Percentiles rank a stretch among this genome's conserved stretches.
phyloP scores from a whole-genome alignment of 2,329 filamentous ascomycete genomes.

The Escovopsis sp. region DNA sequence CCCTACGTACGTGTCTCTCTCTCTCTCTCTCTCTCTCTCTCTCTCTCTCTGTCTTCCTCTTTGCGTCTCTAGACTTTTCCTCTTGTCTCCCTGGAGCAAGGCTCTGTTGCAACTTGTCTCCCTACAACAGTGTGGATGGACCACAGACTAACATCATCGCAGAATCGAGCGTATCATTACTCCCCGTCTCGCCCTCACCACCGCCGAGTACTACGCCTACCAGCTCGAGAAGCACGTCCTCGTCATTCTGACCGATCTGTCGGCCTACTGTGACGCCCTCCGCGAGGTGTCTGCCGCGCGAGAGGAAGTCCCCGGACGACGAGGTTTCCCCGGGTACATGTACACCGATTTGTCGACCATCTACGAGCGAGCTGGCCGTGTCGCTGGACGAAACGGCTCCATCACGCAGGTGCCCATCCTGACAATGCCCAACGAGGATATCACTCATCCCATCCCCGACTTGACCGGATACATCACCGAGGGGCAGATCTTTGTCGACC shows the following conservation, averaged over 20 bases:
- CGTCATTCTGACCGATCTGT: slow-evolving; percentile 95
- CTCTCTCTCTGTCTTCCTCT: too few relatives aligned
- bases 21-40: too few relatives aligned
- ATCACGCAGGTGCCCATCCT: slow-evolving; percentile 98
- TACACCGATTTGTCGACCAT: slow-evolving; percentile 99
- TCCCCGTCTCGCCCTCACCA: slow-evolving; percentile 91
- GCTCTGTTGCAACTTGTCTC: too few relatives aligned
- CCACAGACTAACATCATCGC: slow-evolving; percentile 7
- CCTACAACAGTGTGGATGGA: too few relatives aligned
- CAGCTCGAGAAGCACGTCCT: slow-evolving; percentile 99
- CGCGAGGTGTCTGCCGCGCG: slow-evolving; percentile 95
- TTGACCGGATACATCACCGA: slow-evolving; percentile 98
- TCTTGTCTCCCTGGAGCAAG: too few relatives aligned
- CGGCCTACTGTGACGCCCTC: slow-evolving; percentile 95
- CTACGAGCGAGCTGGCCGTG: slow-evolving; percentile 97
- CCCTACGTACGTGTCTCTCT: slow-evolving; percentile 61
- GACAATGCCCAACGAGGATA: slow-evolving; percentile 99
- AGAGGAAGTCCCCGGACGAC: slow-evolving; percentile 97
- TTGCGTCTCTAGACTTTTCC: too few relatives aligned
- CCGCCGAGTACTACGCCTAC: slow-evolving; percentile 98
- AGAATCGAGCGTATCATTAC: slow-evolving; percentile 99
- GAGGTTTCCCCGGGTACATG: slow-evolving; percentile 99
- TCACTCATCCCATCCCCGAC: slow-evolving; percentile 97
- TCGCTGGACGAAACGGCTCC: slow-evolving; percentile 89
- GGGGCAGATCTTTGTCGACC: slow-evolving; percentile 95